phyloP scores from a whole-genome alignment of 805 yeast genomes.

The Metschnikowia lachancei region DNA sequence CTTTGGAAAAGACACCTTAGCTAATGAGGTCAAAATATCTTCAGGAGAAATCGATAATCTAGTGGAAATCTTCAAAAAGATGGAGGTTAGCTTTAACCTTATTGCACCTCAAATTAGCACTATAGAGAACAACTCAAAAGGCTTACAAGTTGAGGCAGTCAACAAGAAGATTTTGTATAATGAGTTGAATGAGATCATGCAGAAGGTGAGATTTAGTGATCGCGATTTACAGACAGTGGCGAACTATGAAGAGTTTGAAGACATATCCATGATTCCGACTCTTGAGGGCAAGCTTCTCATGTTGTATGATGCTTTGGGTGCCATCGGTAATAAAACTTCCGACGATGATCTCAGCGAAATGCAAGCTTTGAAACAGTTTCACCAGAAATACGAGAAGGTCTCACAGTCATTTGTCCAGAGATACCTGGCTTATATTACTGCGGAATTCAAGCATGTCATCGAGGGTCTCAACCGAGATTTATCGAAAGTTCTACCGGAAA shows the following conservation, averaged over 20 bases:
- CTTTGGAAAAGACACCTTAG: constrained; percentile 31
- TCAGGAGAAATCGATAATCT: constrained; percentile 38
- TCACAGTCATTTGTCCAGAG: constrained; percentile 49
- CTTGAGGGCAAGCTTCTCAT: constrained; percentile 57
- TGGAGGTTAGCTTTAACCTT: constrained; percentile 39
- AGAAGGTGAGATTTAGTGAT: constrained; percentile 66
- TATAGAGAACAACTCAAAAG: constrained; percentile 74
- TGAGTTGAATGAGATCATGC: constrained; percentile 64
- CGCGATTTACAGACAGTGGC: constrained; percentile 49
- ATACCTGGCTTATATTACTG: constrained; percentile 37
- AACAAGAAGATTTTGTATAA: constrained; percentile 75
- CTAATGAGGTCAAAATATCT: constrained; percentile 34
- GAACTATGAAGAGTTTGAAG: constrained; percentile 47
- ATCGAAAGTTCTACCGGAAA: constrained; percentile 23
- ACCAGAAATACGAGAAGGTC: constrained; percentile 55
- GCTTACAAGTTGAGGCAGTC: constrained; percentile 77
- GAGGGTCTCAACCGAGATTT: constrained; percentile 33
- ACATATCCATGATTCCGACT: constrained; percentile 38
- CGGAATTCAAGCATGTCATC: constrained; percentile 41
- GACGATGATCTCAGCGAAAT: constrained; percentile 55
- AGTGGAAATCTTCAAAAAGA: constrained; percentile 35
- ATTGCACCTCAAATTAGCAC: constrained; percentile 64
- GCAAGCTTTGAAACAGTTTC: constrained; percentile 69
- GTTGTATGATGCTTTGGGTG: constrained; percentile 61
- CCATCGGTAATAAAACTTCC: constrained; percentile 48